Conservation (phyloP, 768 basidiomycete genomes). For the Crassisporium funariophilum region DNA sequence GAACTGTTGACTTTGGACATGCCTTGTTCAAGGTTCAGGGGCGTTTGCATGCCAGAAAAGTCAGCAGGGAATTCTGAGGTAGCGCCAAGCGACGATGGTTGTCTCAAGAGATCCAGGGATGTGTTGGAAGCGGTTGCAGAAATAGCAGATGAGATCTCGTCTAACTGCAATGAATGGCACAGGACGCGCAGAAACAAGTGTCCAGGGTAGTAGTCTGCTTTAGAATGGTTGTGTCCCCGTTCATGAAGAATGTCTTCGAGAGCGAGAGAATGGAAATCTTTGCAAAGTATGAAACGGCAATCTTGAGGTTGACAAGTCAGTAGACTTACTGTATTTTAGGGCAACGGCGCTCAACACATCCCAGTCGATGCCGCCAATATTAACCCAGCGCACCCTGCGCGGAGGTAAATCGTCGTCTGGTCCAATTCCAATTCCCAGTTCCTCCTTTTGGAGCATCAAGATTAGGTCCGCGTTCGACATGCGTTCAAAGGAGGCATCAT, state of each 20-base stretch:
- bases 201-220: constrained; percentile 48
- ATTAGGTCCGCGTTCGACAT: constrained; percentile 57
- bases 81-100: too few species aligned
- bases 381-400: constrained; percentile 55
- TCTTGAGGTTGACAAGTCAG: constrained; percentile 12
- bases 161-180: constrained; percentile 42
- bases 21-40: too few species aligned
- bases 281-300: constrained; percentile 2
- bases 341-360: constrained; percentile 63
- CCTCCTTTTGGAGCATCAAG: constrained; percentile 38
- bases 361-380: constrained; percentile 64
- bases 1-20: too few species aligned
- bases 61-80: too few species aligned
- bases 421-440: background rate
- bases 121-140: background rate
- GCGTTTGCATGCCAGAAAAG: too few species aligned
- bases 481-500: constrained; percentile 43
- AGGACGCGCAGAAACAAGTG: constrained; percentile 68
- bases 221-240: constrained; percentile 49
- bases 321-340: constrained; percentile 52
- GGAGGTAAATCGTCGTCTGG: constrained; percentile 36
- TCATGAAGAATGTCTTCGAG: constrained; percentile 66
- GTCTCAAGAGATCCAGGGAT: background rate
- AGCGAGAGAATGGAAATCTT: constrained; percentile 66
- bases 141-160: background rate